Evolutionary conservation across 352 stramenopile genomes (phyloP), one percentile per base, ranked within the genome.

Genomic region (Globisporangium nagaii): DNA sequence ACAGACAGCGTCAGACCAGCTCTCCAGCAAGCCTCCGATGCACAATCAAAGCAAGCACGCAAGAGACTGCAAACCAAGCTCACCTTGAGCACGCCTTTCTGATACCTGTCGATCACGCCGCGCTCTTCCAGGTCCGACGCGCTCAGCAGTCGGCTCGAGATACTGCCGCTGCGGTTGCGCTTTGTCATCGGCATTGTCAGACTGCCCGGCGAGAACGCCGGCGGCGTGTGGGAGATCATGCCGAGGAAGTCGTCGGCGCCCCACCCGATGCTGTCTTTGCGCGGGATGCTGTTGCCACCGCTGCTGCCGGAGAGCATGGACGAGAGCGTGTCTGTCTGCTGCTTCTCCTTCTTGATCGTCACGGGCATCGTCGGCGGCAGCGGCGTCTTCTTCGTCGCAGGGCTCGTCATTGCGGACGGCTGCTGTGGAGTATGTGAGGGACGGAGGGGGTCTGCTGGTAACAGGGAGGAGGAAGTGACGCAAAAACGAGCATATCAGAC

Each of bases 61-160:
- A 13, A 10, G 17, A 55, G 47, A 8, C 15, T 20, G 10, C 2
- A 47, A 4, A 50, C 24, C 12, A 62, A 7, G 39, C 43, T 24
- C 47, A 90, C 79, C 75, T 96, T 96, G 2, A 96, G 64, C 28
- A 96, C 82, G 17, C 87, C 87, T 64, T 96, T 96, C 59, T 96
- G 88, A 36, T 90, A 88, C 48, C 86, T 66, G 59, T 96, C 87
- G 55, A 96, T 96, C 39, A 96, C 78, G 10, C 88, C 88, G 43
- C 86, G 86, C 57, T 96, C 88, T 60, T 96, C 88, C 20, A 96
- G 60, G 40, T 96, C 88, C 4, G 88, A 92, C 3, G 88, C 88
- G 47, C 86, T 96, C n/a, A 93, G 63, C 44, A 95, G 63, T 31
- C 84, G 79, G 53, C 84, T 90, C 24, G 82, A 92, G 50, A 94